phyloP scores from a whole-genome alignment of 495 filamentous ascomycete species.

The Penicillium salamii region DNA sequence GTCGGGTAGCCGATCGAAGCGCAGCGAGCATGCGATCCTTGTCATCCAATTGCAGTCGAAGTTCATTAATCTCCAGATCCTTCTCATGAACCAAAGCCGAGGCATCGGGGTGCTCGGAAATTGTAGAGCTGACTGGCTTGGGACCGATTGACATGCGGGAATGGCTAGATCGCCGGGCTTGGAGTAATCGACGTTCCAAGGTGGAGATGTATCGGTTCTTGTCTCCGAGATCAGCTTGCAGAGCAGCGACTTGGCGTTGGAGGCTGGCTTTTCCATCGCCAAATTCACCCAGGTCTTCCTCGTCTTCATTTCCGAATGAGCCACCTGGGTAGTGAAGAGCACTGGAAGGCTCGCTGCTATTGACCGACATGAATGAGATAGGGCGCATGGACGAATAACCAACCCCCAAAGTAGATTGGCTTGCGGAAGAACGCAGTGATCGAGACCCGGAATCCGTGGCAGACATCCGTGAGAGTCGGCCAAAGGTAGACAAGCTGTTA shows the following conservation, averaged over 20 bases:
- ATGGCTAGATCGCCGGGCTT: slow-evolving; percentile 88
- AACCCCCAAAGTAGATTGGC: slow-evolving; percentile 61
- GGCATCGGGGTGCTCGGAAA: slow-evolving; percentile 65
- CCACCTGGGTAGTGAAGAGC: slow-evolving; percentile 32
- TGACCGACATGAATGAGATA: slow-evolving; percentile 61
- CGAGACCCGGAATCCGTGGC: slow-evolving; percentile 43
- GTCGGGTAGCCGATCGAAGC: slow-evolving; percentile 79
- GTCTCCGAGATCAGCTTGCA: slow-evolving; percentile 90
- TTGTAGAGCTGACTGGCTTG: slow-evolving; percentile 54
- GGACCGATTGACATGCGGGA: slow-evolving; percentile 73
- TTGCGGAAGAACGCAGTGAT: slow-evolving; percentile 70
- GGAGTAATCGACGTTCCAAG: slow-evolving; percentile 84
- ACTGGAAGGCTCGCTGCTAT: slow-evolving; percentile 41
- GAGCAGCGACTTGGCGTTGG: slow-evolving; percentile 74
- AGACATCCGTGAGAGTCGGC: slow-evolving; percentile 64
- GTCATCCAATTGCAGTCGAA: slow-evolving; percentile 87
- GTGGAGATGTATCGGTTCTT: slow-evolving; percentile 96
- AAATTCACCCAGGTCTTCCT: slow-evolving; percentile 79
- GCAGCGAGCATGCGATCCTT: slow-evolving; percentile 93
- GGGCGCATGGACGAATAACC: slow-evolving; percentile 57
- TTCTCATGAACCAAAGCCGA: slow-evolving; percentile 75
- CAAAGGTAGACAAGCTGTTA: slow-evolving; percentile 68
- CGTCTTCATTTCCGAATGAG: slow-evolving; percentile 50
- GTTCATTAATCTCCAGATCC: slow-evolving; percentile 88
- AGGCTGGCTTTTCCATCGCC: slow-evolving; percentile 83